Evolutionary conservation across 306 rosid genomes (phyloP), one percentile per base, ranked within the genome.

Genomic region (Arachis hypogaea): DNA sequence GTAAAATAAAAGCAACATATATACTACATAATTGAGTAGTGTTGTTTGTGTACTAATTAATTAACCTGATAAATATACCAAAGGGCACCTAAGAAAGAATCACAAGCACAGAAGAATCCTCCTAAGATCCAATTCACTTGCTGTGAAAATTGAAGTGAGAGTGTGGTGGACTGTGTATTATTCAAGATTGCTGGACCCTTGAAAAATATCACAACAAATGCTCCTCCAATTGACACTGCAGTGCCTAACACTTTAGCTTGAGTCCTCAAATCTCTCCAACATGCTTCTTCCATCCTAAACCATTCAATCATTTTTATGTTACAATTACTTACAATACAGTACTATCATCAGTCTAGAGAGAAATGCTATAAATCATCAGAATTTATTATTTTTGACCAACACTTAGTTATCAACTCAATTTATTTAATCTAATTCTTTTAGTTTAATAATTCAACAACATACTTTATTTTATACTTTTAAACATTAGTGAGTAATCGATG

Each of bases 1-100:
- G 28, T 22, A 22, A 22, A 22, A 22, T 22, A 22, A 22, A 22
- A 22, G 28, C 1, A 22, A 22, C 28, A 22, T 22, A 33, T 33
- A 33, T 33, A 33, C 28, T 33, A 33, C 38, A 33, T 33, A 33
- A 33, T 33, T 33, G 38, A 33, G 38, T 33, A 4, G 38, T 33
- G 4, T 0, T 29, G 43, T 44, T 33, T 30, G 18, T 10, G 55
- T 3, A 14, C 36, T 30, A 38, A 45, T 40, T 56, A 33, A 3
- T 42, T 9, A 66, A 84, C 83, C 85, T 84, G 88, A 75, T 69
- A 74, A 63, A 86, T 73, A 69, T 78, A 83, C 86, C 82, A 81
- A 4, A 78, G 50, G 12, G 88, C 78, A 64, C 33, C 3, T 22
- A 60, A 2, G 2, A 86, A 36, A 50, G 81, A 64, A 28, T 78